Base-by-base conservation (phyloP, 768 basidiomycete species). In the Termitomyces sp. region DNA sequence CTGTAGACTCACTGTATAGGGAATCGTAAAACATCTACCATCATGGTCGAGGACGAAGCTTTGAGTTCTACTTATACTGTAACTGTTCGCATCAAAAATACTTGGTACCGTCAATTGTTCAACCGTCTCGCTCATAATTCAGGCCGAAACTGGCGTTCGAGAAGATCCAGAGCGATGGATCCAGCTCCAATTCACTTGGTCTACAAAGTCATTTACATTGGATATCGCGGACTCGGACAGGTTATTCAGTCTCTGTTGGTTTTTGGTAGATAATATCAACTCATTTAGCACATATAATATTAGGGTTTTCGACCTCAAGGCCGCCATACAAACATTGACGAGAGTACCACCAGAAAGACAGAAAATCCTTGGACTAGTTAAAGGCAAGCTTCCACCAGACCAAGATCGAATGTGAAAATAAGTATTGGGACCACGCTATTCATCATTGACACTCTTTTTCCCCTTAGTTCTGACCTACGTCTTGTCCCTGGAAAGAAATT, bases 341-440 rank as follows among this genome's bases (percentile, higher is more conserved):
- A 80, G 76, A 52, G 92, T 96, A 3, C 91, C 92, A 11, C 81
- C 84, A 25, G 90, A 89, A 63, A 77, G 91, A 7, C 91, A 94
- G 73, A 95, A 96, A 73, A 85, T 95, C 52, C 76, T 94, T 29
- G 92, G 92, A 0, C 70, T 96, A 23, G 85, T 88, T 29, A 92
- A 90, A 63, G 89, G 89, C 25, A 94, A 89, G 67, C 70, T 92
- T 7, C 90, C 91, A 7, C 76, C 81, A 2, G 91, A 95, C 62
- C 82, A 89, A 56, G 83, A 72, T 52, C 77, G 80, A 53, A 84
- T 92, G 85, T 80, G 31, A 45, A 53, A 20, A 36, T 9, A 16
- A 22, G 32, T 13, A 27, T 15, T 15, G 33, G 15, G 36, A 45
- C 13, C 10, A 15, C 27, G n/a, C 35, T 38, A 1, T 45, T 15